phyloP scores from a whole-genome alignment of 257 asterid species.

The Nicotiana benthamiana region DNA sequence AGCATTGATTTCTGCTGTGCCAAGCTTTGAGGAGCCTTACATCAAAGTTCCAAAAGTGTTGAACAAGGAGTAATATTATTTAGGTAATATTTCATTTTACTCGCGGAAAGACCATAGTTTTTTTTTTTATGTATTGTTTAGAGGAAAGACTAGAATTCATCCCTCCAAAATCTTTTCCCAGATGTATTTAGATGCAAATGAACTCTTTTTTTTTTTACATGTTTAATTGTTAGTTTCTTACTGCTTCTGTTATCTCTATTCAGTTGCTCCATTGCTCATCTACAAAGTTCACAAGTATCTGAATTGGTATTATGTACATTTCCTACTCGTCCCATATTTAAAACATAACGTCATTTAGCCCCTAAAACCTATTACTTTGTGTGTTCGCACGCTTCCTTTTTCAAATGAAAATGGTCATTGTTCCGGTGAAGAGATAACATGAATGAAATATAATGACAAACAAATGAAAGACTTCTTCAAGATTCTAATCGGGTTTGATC shows the following conservation, averaged over 20 bases:
- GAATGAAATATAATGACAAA: no score
- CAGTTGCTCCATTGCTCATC: neutral
- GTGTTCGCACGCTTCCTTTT: no score
- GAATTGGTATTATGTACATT: neutral
- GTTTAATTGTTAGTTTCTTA: neutral
- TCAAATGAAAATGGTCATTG: no score
- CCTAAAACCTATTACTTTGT: no score
- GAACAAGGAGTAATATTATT: conserved; percentile 44
- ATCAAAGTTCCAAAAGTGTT: conserved; percentile 86
- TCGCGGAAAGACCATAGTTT: neutral
- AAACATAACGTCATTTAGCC: no score
- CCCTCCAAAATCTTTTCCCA: neutral
- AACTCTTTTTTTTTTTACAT: neutral
- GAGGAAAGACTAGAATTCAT: neutral
- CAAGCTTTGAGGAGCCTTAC: conserved; percentile 59
- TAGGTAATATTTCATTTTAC: neutral
- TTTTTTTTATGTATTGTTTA: neutral
- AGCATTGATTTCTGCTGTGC: conserved; percentile 54
- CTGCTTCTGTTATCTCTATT: neutral
- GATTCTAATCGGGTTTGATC: no score
- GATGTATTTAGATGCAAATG: neutral
- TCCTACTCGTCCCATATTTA: neutral
- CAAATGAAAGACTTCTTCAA: no score
- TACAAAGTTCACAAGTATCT: neutral
- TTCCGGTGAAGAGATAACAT: no score